Percentiles rank a stretch among this genome's conserved stretches.
Evolutionary conservation across 345 rosid genomes (phyloP).

Genomic region (Arabidopsis suecica): DNA sequence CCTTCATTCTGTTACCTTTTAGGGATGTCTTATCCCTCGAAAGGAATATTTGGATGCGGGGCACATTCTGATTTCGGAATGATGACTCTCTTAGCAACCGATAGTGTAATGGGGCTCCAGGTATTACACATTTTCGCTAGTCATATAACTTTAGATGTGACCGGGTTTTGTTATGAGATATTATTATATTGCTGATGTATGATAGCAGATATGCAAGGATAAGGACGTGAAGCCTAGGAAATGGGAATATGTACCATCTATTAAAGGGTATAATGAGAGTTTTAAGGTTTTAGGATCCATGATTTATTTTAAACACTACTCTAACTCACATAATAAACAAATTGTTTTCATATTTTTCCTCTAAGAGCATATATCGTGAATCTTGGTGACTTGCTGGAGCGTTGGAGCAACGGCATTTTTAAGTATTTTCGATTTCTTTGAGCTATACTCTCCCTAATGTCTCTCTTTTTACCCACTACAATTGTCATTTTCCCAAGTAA

Average conservation of each 20-base stretch:
- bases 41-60: slow-evolving; percentile 82
- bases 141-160: slow-evolving; percentile 39
- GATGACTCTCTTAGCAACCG: slow-evolving; percentile 82
- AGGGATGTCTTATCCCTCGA: slow-evolving; percentile 65
- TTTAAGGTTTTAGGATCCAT: neutral
- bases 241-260: slow-evolving; percentile 77
- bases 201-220: slow-evolving; percentile 77
- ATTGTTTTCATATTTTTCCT: neutral
- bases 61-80: slow-evolving; percentile 88
- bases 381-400: slow-evolving; percentile 87
- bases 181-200: slow-evolving; percentile 9
- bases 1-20: neutral
- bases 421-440: slow-evolving; percentile 50
- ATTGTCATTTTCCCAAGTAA: neutral
- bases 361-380: slow-evolving; percentile 59
- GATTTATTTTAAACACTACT: slow-evolving; percentile 50
- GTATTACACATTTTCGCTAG: slow-evolving; percentile 39
- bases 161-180: slow-evolving; percentile 53
- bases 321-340: neutral
- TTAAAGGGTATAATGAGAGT: slow-evolving; percentile 74
- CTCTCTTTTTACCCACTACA: neutral
- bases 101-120: slow-evolving; percentile 70
- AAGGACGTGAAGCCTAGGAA: slow-evolving; percentile 63
- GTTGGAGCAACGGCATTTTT: slow-evolving; percentile 86
- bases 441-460: neutral